phyloP scores from a whole-genome alignment of 306 rosid genomes.

The Medicago lupulina region DNA sequence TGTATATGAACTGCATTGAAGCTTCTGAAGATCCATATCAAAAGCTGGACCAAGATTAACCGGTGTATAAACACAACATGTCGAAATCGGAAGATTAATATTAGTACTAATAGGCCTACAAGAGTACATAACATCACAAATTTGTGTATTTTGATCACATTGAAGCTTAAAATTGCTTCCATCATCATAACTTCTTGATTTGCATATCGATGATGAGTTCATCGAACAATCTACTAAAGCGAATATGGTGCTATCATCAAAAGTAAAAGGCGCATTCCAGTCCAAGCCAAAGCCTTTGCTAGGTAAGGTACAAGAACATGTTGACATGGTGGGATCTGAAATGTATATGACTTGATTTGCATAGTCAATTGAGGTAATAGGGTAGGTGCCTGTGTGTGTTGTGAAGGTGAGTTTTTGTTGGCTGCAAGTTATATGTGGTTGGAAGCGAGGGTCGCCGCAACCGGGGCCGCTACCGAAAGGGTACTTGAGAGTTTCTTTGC shows the following conservation, averaged over 20 bases:
- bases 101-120: slow-evolving; percentile 67
- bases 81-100: slow-evolving; percentile 63
- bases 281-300: slow-evolving; percentile 80
- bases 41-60: slow-evolving; percentile 84
- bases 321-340: slow-evolving; percentile 86
- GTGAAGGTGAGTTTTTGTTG: slow-evolving; percentile 64
- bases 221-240: slow-evolving; percentile 69
- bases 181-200: slow-evolving; percentile 42
- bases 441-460: slow-evolving; percentile 78
- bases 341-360: slow-evolving; percentile 63
- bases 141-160: slow-evolving; percentile 67
- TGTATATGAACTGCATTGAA: slow-evolving; percentile 78
- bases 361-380: slow-evolving; percentile 69
- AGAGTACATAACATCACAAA: slow-evolving; percentile 68
- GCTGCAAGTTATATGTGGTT: slow-evolving; percentile 60
- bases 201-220: slow-evolving; percentile 61
- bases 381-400: slow-evolving; percentile 80
- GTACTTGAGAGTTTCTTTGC: slow-evolving; percentile 58
- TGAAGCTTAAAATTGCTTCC: slow-evolving; percentile 53
- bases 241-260: slow-evolving; percentile 64
- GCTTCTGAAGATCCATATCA: slow-evolving; percentile 80
- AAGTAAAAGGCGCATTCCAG: slow-evolving; percentile 73
- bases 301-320: slow-evolving; percentile 69
- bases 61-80: slow-evolving; percentile 85
- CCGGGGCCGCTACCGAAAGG: slow-evolving; percentile 79